Conservation (phyloP, 2,329 filamentous ascomycete species). For the Venturia carpophila region DNA sequence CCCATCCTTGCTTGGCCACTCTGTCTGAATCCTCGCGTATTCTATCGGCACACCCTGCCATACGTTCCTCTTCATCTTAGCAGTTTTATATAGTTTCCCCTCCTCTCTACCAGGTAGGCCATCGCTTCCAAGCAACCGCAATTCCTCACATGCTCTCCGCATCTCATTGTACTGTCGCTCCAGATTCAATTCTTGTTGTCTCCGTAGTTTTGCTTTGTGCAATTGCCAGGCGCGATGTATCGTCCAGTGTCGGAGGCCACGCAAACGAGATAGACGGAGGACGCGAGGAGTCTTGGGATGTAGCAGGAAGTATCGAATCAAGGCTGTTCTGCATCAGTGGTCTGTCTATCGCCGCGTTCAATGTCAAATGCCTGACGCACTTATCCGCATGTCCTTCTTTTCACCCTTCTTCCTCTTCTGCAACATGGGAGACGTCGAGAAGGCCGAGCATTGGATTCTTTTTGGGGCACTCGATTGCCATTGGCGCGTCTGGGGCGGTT, state of each 20-base stretch:
- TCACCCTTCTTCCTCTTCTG: conserved; percentile 34
- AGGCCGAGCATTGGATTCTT: conserved; percentile 24
- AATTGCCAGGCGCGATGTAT: conserved; percentile 95
- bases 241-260: conserved; percentile 92
- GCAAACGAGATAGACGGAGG: conserved; percentile 79
- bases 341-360: background rate
- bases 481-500: conserved; percentile 20
- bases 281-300: conserved; percentile 65
- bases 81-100: conserved; percentile 73
- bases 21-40: conserved; percentile 77
- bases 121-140: conserved; percentile 47
- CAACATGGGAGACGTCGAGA: conserved; percentile 28
- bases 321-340: conserved; percentile 33
- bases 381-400: conserved; percentile 30
- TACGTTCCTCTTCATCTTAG: conserved; percentile 84
- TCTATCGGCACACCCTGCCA: conserved; percentile 70
- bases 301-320: conserved; percentile 62
- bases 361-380: conserved; percentile 21
- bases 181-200: conserved; percentile 59
- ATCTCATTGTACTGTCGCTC: conserved; percentile 77
- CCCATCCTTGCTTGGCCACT: conserved; percentile 67
- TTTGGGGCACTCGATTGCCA: conserved; percentile 13
- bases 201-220: conserved; percentile 61
- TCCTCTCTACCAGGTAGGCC: conserved; percentile 43
- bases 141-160: conserved; percentile 75